These are phyloP conservation scores for Oryza australiensis DNA, from an alignment of 176 grass and related monocot species.

Conservation along the genomic window DNA sequence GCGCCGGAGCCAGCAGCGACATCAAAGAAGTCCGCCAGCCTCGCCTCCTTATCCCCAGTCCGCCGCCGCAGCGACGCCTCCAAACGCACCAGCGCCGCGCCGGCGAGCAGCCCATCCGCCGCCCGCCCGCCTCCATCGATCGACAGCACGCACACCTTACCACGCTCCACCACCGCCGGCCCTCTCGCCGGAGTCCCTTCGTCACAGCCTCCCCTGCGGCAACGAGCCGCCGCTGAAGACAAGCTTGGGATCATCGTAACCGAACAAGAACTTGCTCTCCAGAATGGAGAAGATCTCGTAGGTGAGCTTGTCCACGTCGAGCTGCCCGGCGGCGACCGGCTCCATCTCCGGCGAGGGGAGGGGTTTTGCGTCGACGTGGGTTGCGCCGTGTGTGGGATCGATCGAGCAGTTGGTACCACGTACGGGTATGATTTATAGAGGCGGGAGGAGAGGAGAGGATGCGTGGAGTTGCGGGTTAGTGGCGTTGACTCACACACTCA, in stretches of 20 bases:
- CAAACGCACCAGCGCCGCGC: slow-evolving; percentile 55
- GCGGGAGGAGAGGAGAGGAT: background rate
- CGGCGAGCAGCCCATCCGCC: slow-evolving; percentile 75
- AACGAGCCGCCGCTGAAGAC: slow-evolving; percentile 23
- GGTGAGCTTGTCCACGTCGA: slow-evolving; percentile 90
- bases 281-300: slow-evolving; percentile 98
- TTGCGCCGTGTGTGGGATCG: slow-evolving; percentile 22
- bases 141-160: slow-evolving; percentile 78
- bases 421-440: slow-evolving; percentile 37
- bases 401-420: slow-evolving; percentile 36
- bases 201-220: background rate
- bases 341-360: slow-evolving; percentile 22
- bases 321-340: background rate
- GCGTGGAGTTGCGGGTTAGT: slow-evolving; percentile 18
- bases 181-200: slow-evolving; percentile 13
- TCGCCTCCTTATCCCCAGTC: slow-evolving; percentile 48
- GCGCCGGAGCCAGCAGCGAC: slow-evolving; percentile 79
- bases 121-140: slow-evolving; percentile 78
- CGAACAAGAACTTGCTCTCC: slow-evolving; percentile 95
- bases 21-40: slow-evolving; percentile 87
- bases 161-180: background rate
- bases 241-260: slow-evolving; percentile 77
- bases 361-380: background rate
- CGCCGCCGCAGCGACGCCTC: slow-evolving; percentile 69
- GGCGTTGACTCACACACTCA: slow-evolving; percentile 33